phyloP scores from a whole-genome alignment of 371 early-diverging fungal genomes.

The Mucor irregularis region DNA sequence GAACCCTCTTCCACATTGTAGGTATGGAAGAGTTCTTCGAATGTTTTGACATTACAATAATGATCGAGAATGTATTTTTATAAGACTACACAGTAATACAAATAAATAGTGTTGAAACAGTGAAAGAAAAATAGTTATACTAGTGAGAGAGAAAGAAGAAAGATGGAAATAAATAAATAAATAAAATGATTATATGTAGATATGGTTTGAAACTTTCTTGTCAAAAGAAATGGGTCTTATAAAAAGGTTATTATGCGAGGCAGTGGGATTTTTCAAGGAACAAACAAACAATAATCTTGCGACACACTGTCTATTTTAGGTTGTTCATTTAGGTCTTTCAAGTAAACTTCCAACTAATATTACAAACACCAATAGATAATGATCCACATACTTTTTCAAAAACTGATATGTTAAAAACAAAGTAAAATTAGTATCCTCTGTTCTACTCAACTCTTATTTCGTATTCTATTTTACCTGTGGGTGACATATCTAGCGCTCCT shows the following conservation, averaged over 20 bases:
- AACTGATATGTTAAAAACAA: constrained; percentile 3
- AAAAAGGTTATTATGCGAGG: constrained; percentile 8
- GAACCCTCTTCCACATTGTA: constrained; percentile 10
- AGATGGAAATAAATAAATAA: neutral
- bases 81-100: neutral
- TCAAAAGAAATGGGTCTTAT: neutral
- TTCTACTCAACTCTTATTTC: neutral
- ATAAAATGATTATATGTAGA: neutral
- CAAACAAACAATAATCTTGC: constrained; percentile 8
- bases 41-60: constrained; percentile 7
- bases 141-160: neutral
- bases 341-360: constrained; percentile 15
- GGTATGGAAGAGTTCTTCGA: neutral
- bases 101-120: too few species aligned
- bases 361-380: constrained; percentile 15
- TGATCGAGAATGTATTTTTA: neutral
- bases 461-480: constrained; percentile 24
- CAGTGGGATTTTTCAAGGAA: constrained; percentile 8
- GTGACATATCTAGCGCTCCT: constrained; percentile 44
- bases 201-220: neutral
- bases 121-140: neutral
- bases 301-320: neutral
- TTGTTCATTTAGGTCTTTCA: neutral
- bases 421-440: neutral
- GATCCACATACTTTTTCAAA: constrained; percentile 16